Evolutionary conservation across 768 basidiomycete genomes (phyloP), one percentile per base, ranked within the genome.

Genomic region (Phaeotremella fagi): DNA sequence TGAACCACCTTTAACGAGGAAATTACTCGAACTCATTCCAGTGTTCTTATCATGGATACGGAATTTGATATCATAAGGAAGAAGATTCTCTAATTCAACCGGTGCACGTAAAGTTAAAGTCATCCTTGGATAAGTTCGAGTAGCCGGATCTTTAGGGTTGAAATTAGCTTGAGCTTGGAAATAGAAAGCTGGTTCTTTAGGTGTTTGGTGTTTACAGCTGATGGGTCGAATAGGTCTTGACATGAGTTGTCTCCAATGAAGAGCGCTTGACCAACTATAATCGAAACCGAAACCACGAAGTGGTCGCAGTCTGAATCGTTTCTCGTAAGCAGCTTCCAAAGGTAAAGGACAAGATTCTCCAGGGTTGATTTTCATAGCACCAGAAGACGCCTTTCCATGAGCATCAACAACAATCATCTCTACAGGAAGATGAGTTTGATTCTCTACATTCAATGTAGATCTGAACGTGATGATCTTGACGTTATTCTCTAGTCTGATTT

Each of bases 11-110:
- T 88, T 83, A 41, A 92, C 82, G 15, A 98, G 79, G 76, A 90
- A 99, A 70, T 88, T 92, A 59, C 83, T 84, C 85, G 91, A 97
- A 66, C 94, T 92, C 65, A 90, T 88, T 64, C 90, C 84, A 0
- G 87, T 85, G 58, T 95, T 83, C 77, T 91, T 95, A 79, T 99
- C 92, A 61, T 90, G 97, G 28, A 98, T 87, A n/a, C 90, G 82
- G 76, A 95, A 99, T 64, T 90, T 85, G 46, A 98, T 75, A 64
- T 97, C 90, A 75, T 85, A 95, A 0, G 95, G 95, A 22, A 98
- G 77, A 18, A 98, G 77, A 70, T 99, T 99, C 75, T 99, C 94
- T 9, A 99, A 77, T 68, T 99, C 94, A 24, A 99, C 79, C 0
- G 95, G 95, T 14, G 95, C 90, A 29, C 90, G 84, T 41, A 99